These are phyloP conservation scores for Suillus subluteus DNA, from an alignment of 768 basidiomycete genomes.

Conservation along the genomic window DNA sequence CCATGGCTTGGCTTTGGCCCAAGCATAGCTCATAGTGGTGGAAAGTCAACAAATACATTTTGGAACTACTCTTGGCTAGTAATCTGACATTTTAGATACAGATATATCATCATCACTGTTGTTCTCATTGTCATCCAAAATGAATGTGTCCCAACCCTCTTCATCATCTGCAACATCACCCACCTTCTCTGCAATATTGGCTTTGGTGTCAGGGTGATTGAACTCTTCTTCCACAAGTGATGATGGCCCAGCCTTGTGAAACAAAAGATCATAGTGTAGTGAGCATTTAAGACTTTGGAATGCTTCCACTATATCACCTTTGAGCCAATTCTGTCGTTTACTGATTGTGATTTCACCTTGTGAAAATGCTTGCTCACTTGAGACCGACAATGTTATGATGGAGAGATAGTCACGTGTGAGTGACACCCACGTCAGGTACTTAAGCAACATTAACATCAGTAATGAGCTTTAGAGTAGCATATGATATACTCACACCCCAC, in stretches of 20 bases:
- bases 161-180: background rate
- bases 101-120: background rate
- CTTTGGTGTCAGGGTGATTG: background rate
- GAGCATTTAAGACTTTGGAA: constrained; percentile 1
- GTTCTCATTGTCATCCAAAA: background rate
- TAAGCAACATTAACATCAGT: background rate
- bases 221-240: background rate
- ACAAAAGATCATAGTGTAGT: background rate
- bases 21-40: background rate
- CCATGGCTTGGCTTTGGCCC: background rate
- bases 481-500: constrained; percentile 1
- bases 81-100: constrained; percentile 1
- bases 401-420: background rate
- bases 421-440: background rate
- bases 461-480: background rate
- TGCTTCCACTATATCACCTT: background rate
- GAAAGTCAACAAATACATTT: background rate
- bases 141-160: background rate
- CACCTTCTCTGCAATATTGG: background rate
- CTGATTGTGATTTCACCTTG: background rate
- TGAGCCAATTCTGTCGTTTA: background rate
- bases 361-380: background rate
- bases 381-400: background rate
- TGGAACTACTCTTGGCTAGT: background rate
- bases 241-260: background rate